Evolutionary conservation across 495 filamentous ascomycete species (phyloP).

Genomic region (Aeminium ludgeri): DNA sequence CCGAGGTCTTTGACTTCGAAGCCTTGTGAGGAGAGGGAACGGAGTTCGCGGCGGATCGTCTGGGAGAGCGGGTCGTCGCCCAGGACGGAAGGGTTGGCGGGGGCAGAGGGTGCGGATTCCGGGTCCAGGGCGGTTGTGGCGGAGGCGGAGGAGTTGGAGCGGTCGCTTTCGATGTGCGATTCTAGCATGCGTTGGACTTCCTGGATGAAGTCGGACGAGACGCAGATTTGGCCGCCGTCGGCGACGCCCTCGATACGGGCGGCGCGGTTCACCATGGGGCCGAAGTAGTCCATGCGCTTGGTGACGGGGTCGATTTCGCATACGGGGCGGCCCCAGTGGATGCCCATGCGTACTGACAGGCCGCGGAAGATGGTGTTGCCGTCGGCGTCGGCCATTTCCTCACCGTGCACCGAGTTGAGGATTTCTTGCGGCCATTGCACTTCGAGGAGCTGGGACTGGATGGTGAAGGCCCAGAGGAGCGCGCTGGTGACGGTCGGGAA

Average conservation of each 20-base stretch:
- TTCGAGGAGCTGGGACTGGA: slow-evolving; percentile 71
- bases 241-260: slow-evolving; percentile 82
- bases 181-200: slow-evolving; percentile 87
- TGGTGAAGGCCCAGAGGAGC: slow-evolving; percentile 87
- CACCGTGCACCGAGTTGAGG: slow-evolving; percentile 66
- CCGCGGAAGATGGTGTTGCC: slow-evolving; percentile 82
- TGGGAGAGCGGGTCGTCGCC: slow-evolving; percentile 54
- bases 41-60: slow-evolving; percentile 72
- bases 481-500: slow-evolving; percentile 91
- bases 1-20: slow-evolving; percentile 96
- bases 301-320: slow-evolving; percentile 92
- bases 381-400: slow-evolving; percentile 65
- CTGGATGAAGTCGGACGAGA: slow-evolving; percentile 87
- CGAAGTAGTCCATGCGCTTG: slow-evolving; percentile 97
- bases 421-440: slow-evolving; percentile 90
- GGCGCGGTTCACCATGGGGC: slow-evolving; percentile 96
- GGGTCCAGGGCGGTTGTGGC: no score
- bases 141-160: slow-evolving; percentile 46
- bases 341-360: slow-evolving; percentile 90
- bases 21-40: slow-evolving; percentile 73
- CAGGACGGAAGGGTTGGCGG: no score
- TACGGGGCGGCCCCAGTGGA: slow-evolving; percentile 87
- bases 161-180: slow-evolving; percentile 62
- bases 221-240: slow-evolving; percentile 94
- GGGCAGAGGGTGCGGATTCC: no score